Evolutionary conservation across 495 filamentous ascomycete genomes (phyloP).

Genomic region (Neurospora sublineolata): DNA sequence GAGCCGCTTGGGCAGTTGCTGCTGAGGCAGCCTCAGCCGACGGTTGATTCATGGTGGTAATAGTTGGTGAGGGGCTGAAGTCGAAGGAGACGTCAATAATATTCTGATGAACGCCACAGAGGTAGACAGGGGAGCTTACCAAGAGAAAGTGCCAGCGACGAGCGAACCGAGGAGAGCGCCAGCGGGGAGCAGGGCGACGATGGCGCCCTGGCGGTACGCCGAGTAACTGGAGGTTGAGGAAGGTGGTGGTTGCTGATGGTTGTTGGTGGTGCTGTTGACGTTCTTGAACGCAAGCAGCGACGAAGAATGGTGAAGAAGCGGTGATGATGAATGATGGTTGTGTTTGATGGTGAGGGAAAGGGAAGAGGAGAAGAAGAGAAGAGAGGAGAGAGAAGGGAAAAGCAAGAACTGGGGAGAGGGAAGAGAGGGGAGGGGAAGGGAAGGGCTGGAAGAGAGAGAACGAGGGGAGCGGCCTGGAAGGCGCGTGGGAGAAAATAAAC

Average conservation of each 20-base stretch:
- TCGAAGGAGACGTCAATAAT: background rate
- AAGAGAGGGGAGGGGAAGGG: background rate
- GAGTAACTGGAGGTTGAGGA: background rate
- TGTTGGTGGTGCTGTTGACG: background rate
- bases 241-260: background rate
- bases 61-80: background rate
- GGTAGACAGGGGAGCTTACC: background rate
- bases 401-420: background rate
- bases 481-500: background rate
- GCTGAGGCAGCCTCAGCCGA: background rate
- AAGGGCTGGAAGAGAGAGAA: background rate
- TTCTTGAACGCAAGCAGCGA: background rate
- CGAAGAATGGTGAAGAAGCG: background rate
- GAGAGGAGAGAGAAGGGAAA: background rate
- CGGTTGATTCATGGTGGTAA: background rate
- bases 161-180: background rate
- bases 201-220: background rate
- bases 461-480: background rate
- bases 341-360: background rate
- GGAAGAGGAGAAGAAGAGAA: background rate
- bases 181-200: background rate
- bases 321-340: background rate
- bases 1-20: background rate
- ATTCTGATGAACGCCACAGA: background rate
- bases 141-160: background rate